These are phyloP conservation scores for Yarrowia bubula DNA, from an alignment of 805 yeast species.

Conservation along the genomic window DNA sequence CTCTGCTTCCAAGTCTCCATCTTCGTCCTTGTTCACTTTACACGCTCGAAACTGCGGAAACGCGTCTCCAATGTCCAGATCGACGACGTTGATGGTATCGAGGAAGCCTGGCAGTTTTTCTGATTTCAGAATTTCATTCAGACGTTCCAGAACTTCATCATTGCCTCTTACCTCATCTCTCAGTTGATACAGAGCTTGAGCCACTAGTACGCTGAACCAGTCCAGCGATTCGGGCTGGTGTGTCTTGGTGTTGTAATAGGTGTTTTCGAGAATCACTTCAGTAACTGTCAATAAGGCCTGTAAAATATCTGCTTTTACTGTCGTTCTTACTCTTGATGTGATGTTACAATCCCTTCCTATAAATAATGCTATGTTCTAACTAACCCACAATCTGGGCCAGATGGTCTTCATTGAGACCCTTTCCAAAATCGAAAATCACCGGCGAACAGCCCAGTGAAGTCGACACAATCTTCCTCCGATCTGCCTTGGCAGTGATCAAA, in stretches of 20 bases:
- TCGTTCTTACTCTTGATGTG: no score
- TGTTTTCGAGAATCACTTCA: constrained; percentile 70
- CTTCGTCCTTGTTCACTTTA: constrained; percentile 60
- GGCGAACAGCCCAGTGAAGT: constrained; percentile 39
- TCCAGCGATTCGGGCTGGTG: constrained; percentile 90
- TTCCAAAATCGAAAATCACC: constrained; percentile 39
- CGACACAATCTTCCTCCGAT: constrained; percentile 36
- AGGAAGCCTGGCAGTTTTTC: constrained; percentile 76
- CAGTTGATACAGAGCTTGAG: constrained; percentile 83
- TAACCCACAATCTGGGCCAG: constrained; percentile 23
- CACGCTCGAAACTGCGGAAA: constrained; percentile 95
- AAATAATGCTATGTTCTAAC: neutral
- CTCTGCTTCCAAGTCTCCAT: constrained; percentile 67
- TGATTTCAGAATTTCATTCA: constrained; percentile 60
- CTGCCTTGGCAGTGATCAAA: constrained; percentile 39
- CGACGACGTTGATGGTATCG: constrained; percentile 75
- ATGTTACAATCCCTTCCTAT: neutral
- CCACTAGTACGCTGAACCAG: constrained; percentile 94
- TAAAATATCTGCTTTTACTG: no score
- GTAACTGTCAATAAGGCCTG: no score
- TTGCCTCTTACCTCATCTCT: constrained; percentile 84
- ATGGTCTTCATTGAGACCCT: constrained; percentile 34
- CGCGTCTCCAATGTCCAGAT: constrained; percentile 90
- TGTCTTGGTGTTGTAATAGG: constrained; percentile 84
- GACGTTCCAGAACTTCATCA: constrained; percentile 78